phyloP scores from a whole-genome alignment of 176 grass and related monocot genomes.

The Oryza coarctata region DNA sequence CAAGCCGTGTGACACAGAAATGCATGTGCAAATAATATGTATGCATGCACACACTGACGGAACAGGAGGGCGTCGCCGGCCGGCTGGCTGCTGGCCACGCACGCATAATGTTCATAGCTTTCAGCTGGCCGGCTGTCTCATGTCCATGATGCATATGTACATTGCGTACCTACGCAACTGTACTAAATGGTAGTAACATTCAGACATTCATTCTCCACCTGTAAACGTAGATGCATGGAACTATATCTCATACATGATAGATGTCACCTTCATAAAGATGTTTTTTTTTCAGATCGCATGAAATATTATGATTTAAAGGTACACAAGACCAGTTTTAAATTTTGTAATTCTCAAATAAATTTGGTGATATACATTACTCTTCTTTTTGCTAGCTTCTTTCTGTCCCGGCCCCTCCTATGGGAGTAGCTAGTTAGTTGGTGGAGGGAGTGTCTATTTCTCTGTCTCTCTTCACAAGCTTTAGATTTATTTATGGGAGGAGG shows the following conservation, averaged over 20 bases:
- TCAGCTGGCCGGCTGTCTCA: neutral
- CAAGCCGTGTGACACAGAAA: conserved; percentile 18
- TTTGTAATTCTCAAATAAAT: no score
- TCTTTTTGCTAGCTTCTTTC: neutral
- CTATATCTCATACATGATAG: no score
- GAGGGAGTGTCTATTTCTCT: neutral
- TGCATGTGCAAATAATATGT: conserved; percentile 16
- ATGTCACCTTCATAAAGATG: no score
- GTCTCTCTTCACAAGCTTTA: neutral
- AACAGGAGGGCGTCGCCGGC: neutral
- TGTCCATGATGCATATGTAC: neutral
- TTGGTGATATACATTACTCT: neutral
- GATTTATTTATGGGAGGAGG: neutral
- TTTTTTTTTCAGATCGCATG: no score
- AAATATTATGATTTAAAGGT: no score
- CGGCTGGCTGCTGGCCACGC: no score
- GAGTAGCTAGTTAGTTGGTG: no score
- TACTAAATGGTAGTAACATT: neutral
- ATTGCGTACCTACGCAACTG: neutral
- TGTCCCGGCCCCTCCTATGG: neutral
- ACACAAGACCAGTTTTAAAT: no score
- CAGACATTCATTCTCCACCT: no score
- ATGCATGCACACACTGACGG: neutral
- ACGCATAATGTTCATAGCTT: neutral
- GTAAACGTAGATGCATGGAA: no score